These are phyloP conservation scores for Barnettozyma californica DNA, from an alignment of 805 yeast genomes.

Conservation along the genomic window DNA sequence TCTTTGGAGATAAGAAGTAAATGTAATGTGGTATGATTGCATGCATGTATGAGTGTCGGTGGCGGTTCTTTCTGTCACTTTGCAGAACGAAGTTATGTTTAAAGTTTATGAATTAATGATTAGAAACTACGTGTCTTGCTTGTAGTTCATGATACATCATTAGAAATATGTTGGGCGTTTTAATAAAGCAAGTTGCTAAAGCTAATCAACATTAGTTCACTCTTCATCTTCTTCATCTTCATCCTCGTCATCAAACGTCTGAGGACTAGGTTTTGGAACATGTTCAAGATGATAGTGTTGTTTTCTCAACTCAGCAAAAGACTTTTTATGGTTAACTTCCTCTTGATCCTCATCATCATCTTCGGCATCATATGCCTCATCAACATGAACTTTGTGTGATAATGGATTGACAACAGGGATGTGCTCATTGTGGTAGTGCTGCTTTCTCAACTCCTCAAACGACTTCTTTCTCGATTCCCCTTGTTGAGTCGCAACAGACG, in stretches of 20 bases:
- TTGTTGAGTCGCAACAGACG: constrained; percentile 42
- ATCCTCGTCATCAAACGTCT: constrained; percentile 5
- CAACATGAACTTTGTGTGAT: constrained; percentile 12
- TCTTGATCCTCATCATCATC: constrained; percentile 17
- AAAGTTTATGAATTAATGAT: not conserved
- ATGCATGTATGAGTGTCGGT: too few relatives aligned
- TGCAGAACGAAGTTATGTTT: not conserved
- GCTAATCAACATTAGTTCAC: not conserved
- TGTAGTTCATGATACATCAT: not conserved
- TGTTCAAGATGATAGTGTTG: constrained; percentile 20
- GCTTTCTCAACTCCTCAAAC: constrained; percentile 75
- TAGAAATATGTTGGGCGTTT: not conserved
- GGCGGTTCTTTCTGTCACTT: too few relatives aligned
- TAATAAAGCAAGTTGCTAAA: not conserved
- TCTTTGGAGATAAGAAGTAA: constrained; percentile 14
- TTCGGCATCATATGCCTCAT: constrained; percentile 20
- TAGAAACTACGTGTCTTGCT: not conserved
- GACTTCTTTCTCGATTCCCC: constrained; percentile 23
- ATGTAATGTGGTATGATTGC: not conserved
- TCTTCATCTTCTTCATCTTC: not conserved
- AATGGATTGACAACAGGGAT: constrained; percentile 25
- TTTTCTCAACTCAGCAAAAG: constrained; percentile 24
- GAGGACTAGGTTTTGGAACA: constrained; percentile 2
- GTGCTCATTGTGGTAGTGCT: constrained; percentile 63
- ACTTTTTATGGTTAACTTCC: constrained; percentile 43